Evolutionary conservation across 768 basidiomycete genomes (phyloP), one percentile per base, ranked within the genome.

Genomic region (Serendipita sp.): DNA sequence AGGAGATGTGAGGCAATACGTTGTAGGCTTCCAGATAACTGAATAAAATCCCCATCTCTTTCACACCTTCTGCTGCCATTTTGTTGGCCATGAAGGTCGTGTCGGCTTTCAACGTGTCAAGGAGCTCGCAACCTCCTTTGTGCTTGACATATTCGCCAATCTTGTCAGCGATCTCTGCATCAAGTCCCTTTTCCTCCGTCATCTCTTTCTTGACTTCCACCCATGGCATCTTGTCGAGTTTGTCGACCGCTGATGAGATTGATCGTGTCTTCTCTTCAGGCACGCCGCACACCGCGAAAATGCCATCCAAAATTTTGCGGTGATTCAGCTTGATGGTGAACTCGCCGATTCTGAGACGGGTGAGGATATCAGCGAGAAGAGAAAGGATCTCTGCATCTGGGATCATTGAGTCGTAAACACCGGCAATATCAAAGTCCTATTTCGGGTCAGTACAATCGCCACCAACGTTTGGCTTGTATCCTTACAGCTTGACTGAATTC

Each of bases 201-300:
- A 99, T 98, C 74, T 99, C 95, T 70, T 87, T 87, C 75, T 86
- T 88, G 8, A 98, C 95, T 53, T 95, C 92, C 1, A 73, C 70
- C 95, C 96, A 99, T 0, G 95, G 82, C 63, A 88, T 88, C 83
- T 98, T 99, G 80, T 99, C 96, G 10, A 99, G 82, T 73, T 98
- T 99, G 75, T 99, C 96, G 8, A 98, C 95, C 0, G 96, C 95
- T 15, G 91, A 94, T 0, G 92, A 95, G 67, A 98, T 98, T 13
- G 85, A 77, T 3, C 95, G 82, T 58, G 90, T 93, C 75, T 92
- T 96, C 29, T 91, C 91, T 27, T 76, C 69, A 0, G 93, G 88
- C 3, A 99, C 96, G 63, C 96, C 96, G 69, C 94, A 98, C 1
- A 97, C 86, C 70, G 91, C 87, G 70, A 98, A 98, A 66, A 99